Evolutionary conservation across 345 rosid species (phyloP).

Genomic region (Carallia brachiata): DNA sequence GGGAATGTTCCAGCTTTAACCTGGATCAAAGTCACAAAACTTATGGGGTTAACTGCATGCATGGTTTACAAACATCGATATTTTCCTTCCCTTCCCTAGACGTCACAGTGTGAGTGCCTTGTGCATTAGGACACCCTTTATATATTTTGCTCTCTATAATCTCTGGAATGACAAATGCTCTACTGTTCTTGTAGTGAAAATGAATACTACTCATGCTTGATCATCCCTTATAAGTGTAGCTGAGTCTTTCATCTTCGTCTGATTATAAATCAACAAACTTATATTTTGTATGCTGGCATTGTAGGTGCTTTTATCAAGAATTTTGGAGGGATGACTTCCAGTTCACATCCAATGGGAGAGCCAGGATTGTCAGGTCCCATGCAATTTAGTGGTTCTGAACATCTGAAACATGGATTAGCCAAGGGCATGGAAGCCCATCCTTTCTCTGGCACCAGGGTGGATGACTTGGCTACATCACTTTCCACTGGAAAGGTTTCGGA

Average conservation of each 20-base stretch:
- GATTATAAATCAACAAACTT: slow-evolving; percentile 5
- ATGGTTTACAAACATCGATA: too few relatives aligned
- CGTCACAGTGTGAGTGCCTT: too few relatives aligned
- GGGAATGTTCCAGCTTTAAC: neutral
- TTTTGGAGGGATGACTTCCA: slow-evolving; percentile 50
- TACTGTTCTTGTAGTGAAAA: too few relatives aligned
- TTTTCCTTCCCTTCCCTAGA: too few relatives aligned
- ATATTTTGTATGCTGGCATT: slow-evolving; percentile 12
- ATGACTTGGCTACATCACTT: slow-evolving; percentile 32
- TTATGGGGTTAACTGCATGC: neutral
- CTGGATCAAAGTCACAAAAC: neutral
- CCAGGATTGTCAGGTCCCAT: slow-evolving; percentile 32
- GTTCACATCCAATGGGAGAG: slow-evolving; percentile 38
- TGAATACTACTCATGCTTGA: too few relatives aligned
- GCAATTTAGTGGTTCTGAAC: slow-evolving; percentile 33
- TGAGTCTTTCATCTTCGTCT: neutral
- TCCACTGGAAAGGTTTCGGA: slow-evolving; percentile 44
- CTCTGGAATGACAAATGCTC: too few relatives aligned
- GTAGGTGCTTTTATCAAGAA: slow-evolving; percentile 54
- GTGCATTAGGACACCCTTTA: too few relatives aligned
- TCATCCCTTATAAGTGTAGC: too few relatives aligned
- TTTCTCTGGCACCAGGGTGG: slow-evolving; percentile 33
- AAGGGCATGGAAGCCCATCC: slow-evolving; percentile 29
- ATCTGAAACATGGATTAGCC: slow-evolving; percentile 18
- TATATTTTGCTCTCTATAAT: too few relatives aligned